A percentile compares a stretch with the other conserved stretches of the same genome.
Evolutionary conservation across 306 rosid genomes (phyloP).

Genomic region (Dicorynia guianensis): DNA sequence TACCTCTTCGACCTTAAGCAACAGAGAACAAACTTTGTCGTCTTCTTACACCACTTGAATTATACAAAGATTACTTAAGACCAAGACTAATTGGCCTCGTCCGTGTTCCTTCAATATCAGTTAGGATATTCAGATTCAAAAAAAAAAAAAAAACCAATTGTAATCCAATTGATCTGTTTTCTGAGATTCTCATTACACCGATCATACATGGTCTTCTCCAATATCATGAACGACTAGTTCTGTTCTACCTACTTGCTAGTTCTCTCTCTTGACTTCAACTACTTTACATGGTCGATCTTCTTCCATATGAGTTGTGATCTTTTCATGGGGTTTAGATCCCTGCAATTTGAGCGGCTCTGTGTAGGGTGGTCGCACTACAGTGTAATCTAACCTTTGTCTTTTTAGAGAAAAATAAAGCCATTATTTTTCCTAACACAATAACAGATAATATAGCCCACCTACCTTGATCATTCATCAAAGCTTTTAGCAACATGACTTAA

Average conservation of each 20-base stretch:
- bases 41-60: constrained; percentile 12
- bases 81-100: neutral
- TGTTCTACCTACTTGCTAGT: constrained; percentile 34
- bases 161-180: constrained; percentile 31
- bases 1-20: constrained; percentile 21
- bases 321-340: constrained; percentile 42
- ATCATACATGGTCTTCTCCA: constrained; percentile 21
- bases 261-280: constrained; percentile 19
- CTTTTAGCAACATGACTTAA: no score
- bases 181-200: constrained; percentile 43
- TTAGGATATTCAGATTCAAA: neutral
- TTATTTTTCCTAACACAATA: constrained; percentile 17
- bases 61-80: neutral
- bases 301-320: constrained; percentile 39
- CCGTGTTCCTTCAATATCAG: constrained; percentile 29
- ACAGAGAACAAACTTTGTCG: constrained; percentile 31
- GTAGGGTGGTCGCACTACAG: constrained; percentile 56
- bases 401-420: constrained; percentile 44
- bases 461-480: constrained; percentile 21
- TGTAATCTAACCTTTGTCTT: constrained; percentile 50
- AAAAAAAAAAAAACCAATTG: neutral
- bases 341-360: constrained; percentile 46
- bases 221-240: constrained; percentile 26
- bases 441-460: neutral
- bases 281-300: neutral